phyloP scores from a whole-genome alignment of 2,329 filamentous ascomycete genomes.

The Ophiostoma sp. region DNA sequence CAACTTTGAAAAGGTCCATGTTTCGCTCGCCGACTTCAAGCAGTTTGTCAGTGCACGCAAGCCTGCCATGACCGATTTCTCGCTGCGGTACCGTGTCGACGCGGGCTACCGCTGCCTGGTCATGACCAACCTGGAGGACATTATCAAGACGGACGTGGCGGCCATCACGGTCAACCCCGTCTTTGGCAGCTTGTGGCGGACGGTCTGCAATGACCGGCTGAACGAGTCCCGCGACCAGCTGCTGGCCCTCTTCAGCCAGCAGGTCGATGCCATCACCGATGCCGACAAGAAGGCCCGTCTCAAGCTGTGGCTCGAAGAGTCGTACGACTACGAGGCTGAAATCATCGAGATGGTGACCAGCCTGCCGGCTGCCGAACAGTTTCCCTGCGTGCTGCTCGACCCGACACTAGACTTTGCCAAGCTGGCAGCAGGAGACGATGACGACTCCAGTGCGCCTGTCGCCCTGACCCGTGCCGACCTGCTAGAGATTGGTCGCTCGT shows the following conservation, averaged over 20 bases:
- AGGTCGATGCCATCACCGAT: conserved; percentile 41
- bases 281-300: conserved; percentile 41
- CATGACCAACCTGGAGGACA: conserved; percentile 42
- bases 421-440: conserved; percentile 23
- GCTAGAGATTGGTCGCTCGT: conserved; percentile 54
- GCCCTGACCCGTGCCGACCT: conserved; percentile 49
- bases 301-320: conserved; percentile 52
- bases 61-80: conserved; percentile 39
- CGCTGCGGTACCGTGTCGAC: conserved; percentile 44
- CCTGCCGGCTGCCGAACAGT: conserved; percentile 43
- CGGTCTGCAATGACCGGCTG: conserved; percentile 49
- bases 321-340: conserved; percentile 50
- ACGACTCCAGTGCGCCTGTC: conserved; percentile 31
- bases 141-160: conserved; percentile 47
- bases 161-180: conserved; percentile 51
- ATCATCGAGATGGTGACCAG: conserved; percentile 42
- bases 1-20: conserved; percentile 23
- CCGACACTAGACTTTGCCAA: conserved; percentile 45
- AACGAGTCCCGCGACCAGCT: conserved; percentile 45
- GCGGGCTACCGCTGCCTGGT: conserved; percentile 42
- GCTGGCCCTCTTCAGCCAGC: conserved; percentile 43
- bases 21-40: conserved; percentile 33
- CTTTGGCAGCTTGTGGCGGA: conserved; percentile 52
- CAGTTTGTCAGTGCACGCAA: conserved; percentile 32
- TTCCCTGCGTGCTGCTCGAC: conserved; percentile 52